A percentile compares a stretch with the other conserved stretches of the same genome.
phyloP scores from a whole-genome alignment of 2,329 filamentous ascomycete genomes.

The Teratosphaeriaceae sp. region DNA sequence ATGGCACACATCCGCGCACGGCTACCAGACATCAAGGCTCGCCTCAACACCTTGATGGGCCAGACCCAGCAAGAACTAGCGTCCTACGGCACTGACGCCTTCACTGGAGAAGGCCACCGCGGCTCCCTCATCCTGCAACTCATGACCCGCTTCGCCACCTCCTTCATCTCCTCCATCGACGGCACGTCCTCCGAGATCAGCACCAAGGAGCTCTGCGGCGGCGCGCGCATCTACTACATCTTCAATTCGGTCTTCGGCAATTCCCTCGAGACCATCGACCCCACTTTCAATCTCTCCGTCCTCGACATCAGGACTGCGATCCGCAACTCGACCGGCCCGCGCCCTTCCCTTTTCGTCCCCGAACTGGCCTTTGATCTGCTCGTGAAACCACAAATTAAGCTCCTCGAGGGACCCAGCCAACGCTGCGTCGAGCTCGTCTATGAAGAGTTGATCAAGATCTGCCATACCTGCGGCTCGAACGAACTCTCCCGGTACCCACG shows the following conservation, averaged over 20 bases:
- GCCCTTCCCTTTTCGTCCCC: conserved; percentile 92
- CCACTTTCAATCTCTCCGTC: conserved; percentile 88
- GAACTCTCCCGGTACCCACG: conserved; percentile 89
- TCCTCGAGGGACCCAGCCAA: conserved; percentile 89
- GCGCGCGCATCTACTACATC: conserved; percentile 95
- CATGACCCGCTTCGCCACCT: conserved; percentile 97
- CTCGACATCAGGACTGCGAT: conserved; percentile 96
- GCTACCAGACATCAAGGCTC: conserved; percentile 94
- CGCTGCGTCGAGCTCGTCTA: conserved; percentile 97
- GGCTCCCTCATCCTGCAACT: conserved; percentile 92
- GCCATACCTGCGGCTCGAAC: conserved; percentile 93
- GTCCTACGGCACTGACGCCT: conserved; percentile 96
- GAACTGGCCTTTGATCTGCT: conserved; percentile 96
- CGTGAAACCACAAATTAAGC: conserved; percentile 97
- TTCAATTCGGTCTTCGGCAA: conserved; percentile 99
- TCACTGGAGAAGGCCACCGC: conserved; percentile 93
- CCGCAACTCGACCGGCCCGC: conserved; percentile 91
- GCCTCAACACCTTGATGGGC: conserved; percentile 97
- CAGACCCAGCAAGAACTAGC: conserved; percentile 98
- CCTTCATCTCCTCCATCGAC: conserved; percentile 97
- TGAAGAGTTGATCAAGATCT: conserved; percentile 98
- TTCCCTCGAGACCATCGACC: conserved; percentile 91
- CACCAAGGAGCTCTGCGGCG: conserved; percentile 93
- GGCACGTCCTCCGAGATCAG: conserved; percentile 98
- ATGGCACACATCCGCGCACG: conserved; percentile 96